Conservation (phyloP, 208 protist species). For the Naegleria gruberi region DNA sequence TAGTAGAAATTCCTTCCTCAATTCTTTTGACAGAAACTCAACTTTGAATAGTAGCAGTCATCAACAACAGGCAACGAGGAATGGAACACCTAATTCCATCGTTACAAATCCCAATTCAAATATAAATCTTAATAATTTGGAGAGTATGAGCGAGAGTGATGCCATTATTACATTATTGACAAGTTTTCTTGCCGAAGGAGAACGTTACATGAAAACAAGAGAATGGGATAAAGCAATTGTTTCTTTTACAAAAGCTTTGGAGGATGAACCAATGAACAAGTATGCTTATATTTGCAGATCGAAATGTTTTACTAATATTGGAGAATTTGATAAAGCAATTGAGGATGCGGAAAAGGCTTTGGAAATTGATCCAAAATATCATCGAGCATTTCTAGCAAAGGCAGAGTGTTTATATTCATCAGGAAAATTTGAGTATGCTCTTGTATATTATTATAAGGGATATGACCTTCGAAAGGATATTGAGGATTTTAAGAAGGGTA, state of each 20-base stretch:
- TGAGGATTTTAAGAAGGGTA: conserved; percentile 30
- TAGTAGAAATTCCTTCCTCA: too few species aligned
- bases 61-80: too few species aligned
- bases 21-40: too few species aligned
- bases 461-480: conserved; percentile 25
- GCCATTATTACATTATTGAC: neutral
- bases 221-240: neutral
- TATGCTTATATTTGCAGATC: neutral
- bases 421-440: conserved; percentile 33
- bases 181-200: neutral
- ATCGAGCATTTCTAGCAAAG: neutral
- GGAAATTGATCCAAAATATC: neutral
- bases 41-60: too few species aligned
- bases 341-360: neutral
- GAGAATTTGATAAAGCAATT: neutral
- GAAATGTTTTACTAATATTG: conserved; percentile 1
- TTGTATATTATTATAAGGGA: conserved; percentile 35
- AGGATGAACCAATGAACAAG: neutral
- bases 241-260: neutral
- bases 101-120: too few species aligned
- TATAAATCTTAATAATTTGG: too few species aligned
- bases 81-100: too few species aligned
- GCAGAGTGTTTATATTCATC: conserved; percentile 24
- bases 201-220: neutral
- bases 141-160: too few species aligned